phyloP scores from a whole-genome alignment of 352 stramenopile genomes.

The Phytophthora chlamydospora region DNA sequence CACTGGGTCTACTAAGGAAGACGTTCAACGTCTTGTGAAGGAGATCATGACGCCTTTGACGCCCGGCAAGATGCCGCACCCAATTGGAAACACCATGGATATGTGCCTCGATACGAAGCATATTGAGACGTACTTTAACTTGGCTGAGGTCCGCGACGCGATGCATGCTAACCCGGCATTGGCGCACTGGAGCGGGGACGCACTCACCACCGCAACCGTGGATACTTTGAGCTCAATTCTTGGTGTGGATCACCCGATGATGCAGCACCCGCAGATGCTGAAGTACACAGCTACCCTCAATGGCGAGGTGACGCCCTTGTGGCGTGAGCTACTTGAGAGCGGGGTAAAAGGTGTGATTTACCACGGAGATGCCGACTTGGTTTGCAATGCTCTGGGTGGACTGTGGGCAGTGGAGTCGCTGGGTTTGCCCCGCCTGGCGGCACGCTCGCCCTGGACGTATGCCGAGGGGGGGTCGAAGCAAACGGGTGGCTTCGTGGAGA shows the following conservation, averaged over 20 bases:
- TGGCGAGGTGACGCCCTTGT: constrained; percentile 58
- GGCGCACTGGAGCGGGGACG: constrained; percentile 47
- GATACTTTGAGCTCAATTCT: constrained; percentile 42
- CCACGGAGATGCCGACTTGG: constrained; percentile 73
- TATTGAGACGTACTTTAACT: constrained; percentile 78
- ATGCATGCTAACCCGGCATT: constrained; percentile 75
- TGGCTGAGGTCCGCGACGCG: constrained; percentile 64
- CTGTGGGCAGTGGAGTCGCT: constrained; percentile 77
- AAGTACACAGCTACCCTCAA: constrained; percentile 60
- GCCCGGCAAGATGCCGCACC: constrained; percentile 46
- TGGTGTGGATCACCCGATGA: constrained; percentile 35
- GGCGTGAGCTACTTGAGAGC: constrained; percentile 55
- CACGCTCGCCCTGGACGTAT: constrained; percentile 51
- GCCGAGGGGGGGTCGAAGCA: constrained; percentile 52
- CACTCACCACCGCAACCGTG: constrained; percentile 52
- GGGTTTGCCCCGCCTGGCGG: constrained; percentile 44
- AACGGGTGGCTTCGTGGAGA: constrained; percentile 85
- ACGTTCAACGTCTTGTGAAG: constrained; percentile 50
- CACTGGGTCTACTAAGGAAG: constrained; percentile 50
- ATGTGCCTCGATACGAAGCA: constrained; percentile 68
- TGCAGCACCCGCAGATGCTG: constrained; percentile 46
- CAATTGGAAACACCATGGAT: constrained; percentile 75
- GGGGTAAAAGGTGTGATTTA: constrained; percentile 70
- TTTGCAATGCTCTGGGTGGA: constrained; percentile 71
- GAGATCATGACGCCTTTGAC: constrained; percentile 46